A percentile compares a stretch with the other conserved stretches of the same genome.
Conservation (phyloP, 169 alveolate genomes). For the Plasmodium cynomolgi region DNA sequence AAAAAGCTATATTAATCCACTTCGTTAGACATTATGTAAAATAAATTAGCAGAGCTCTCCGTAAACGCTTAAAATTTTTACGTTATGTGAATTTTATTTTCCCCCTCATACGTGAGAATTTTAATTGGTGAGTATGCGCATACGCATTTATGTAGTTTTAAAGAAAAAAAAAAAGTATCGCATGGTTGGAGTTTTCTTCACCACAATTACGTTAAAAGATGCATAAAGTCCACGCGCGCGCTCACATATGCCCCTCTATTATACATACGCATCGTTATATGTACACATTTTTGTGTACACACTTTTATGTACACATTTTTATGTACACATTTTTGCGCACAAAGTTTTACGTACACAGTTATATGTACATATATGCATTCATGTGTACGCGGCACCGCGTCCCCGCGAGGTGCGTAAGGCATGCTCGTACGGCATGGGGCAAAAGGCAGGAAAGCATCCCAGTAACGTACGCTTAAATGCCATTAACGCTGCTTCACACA, state of each 20-base stretch:
- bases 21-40: background rate
- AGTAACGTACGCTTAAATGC: background rate
- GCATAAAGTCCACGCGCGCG: background rate
- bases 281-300: no score
- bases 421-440: background rate
- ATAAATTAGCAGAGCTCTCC: background rate
- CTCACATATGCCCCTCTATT: background rate
- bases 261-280: background rate
- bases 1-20: background rate
- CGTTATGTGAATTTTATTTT: background rate
- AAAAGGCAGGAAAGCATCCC: background rate
- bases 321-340: no score
- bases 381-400: background rate
- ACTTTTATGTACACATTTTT: no score
- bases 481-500: background rate
- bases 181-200: background rate
- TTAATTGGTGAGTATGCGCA: background rate
- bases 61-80: background rate
- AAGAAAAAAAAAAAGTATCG: background rate
- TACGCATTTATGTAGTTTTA: background rate
- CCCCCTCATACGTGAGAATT: background rate
- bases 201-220: background rate
- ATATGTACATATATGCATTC: background rate
- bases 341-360: background rate
- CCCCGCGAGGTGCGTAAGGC: background rate